A percentile compares a stretch with the other conserved stretches of the same genome.
Evolutionary conservation across 139 green algal genomes (phyloP).

Genomic region (Tetraselmis chui): DNA sequence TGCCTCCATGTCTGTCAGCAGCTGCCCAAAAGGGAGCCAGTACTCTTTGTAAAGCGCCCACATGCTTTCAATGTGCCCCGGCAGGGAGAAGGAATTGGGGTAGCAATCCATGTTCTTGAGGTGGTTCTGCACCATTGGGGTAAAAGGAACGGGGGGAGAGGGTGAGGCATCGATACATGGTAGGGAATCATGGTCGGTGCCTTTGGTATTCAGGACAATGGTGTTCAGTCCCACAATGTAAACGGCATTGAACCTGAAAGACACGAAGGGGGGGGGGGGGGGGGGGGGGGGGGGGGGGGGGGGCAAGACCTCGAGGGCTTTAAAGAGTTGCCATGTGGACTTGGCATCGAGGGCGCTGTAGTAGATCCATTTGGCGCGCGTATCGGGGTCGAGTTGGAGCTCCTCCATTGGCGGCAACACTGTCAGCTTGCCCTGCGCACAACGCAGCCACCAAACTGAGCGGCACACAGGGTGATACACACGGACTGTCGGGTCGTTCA

Average conservation of each 20-base stretch:
- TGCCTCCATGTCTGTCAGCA: conserved; percentile 94
- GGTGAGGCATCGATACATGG: not conserved
- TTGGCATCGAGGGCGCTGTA: conserved; percentile 89
- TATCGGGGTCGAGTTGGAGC: conserved; percentile 54
- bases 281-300: no score
- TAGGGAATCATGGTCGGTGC: no score
- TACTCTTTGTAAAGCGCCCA: conserved; percentile 78
- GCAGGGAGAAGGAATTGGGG: not conserved
- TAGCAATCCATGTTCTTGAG: not conserved
- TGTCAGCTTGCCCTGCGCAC: conserved; percentile 23
- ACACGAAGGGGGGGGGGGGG: no score
- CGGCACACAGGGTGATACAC: no score
- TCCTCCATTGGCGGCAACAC: conserved; percentile 53
- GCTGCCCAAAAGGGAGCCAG: conserved; percentile 78
- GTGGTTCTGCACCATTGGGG: not conserved
- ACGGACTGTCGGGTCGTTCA: no score
- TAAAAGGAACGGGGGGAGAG: not conserved
- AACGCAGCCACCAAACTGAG: no score
- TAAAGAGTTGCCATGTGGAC: conserved; percentile 2
- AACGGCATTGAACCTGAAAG: no score
- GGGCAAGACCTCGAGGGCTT: not conserved
- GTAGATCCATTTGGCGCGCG: conserved; percentile 69
- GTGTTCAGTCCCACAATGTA: no score
- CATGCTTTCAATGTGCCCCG: conserved; percentile 22
- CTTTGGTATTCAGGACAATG: not conserved